Base-by-base conservation (phyloP, 495 filamentous ascomycete genomes). In the Chaetomium cochliodes region DNA sequence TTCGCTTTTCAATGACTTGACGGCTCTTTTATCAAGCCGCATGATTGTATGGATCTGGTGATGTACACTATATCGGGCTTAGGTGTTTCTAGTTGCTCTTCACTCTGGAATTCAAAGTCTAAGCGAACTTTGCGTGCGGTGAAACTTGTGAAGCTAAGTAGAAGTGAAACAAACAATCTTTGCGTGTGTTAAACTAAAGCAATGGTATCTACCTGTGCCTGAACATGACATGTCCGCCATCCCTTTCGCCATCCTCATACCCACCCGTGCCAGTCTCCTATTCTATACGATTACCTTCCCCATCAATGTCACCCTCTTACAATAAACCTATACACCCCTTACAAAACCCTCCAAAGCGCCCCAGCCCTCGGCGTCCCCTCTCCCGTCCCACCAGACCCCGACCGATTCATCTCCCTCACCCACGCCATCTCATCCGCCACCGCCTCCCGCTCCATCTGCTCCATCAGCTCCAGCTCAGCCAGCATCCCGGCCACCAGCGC, bases 381-480 rank as follows among this genome's bases (percentile, higher is more conserved):
- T 2, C 55, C 61, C 16, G 4, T 51, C 12, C 18, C 39, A 13
- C 44, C 51, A 26, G 52, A 44, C 44, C 47, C 54, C 4, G 68
- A 72, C 26, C 75, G 64, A 63, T 82, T 83, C 74, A 82, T 79
- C 52, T 51, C 62, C 64, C 69, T 73, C 55, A 84, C 80, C 83
- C 83, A 85, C 25, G 67, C 68, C 37, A 72, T 73, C 70, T 85
- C 83, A 22, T 73, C 69, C 16, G 64, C 65, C 44, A 76, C 69
- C 7, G 76, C 78, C 59, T 82, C 81, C 28, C 69, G 65, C 70
- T 84, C 79, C 41, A 84, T 79, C 65, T 72, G 67, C 53, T 73
- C 73, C 83, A 85, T 84, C 12, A 77, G 33, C 3, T 64, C 64
- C 50, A 85, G 72, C 68, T 84, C 83, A 22, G 67, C 70, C 54